Evolutionary conservation across 2,329 filamentous ascomycete genomes (phyloP).

Genomic region (Ambrosiella cleistominuta): DNA sequence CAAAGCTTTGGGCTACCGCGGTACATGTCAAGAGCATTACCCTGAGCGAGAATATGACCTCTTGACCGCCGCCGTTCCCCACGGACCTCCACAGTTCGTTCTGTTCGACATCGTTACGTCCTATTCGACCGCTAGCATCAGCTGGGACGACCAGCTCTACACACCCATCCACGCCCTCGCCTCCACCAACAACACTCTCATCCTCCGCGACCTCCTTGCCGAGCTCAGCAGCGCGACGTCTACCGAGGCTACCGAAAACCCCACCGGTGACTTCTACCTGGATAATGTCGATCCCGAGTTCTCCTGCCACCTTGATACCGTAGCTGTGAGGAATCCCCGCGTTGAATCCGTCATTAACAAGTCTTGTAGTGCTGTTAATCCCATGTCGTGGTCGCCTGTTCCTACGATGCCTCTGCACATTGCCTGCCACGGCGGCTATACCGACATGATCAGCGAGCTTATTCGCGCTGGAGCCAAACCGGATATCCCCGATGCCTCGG

Average conservation of each 20-base stretch:
- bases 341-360: background rate
- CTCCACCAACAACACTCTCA: background rate
- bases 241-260: background rate
- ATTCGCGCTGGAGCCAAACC: background rate
- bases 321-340: background rate
- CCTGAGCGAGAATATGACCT: background rate
- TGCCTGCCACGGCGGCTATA: background rate
- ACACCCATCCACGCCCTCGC: background rate
- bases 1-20: background rate
- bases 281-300: background rate
- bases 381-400: background rate
- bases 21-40: background rate
- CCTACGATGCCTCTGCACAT: slow-evolving; percentile 4
- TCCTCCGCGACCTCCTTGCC: background rate
- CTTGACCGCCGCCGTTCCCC: background rate
- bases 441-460: background rate
- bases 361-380: background rate
- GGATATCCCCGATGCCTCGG: background rate
- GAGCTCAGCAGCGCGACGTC: background rate
- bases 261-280: background rate
- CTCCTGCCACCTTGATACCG: too few relatives aligned
- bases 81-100: background rate
- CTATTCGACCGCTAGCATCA: background rate
- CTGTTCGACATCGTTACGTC: background rate
- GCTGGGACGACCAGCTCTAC: background rate